Conservation (phyloP, 805 yeast species). For the Ogataea salicorniae region DNA sequence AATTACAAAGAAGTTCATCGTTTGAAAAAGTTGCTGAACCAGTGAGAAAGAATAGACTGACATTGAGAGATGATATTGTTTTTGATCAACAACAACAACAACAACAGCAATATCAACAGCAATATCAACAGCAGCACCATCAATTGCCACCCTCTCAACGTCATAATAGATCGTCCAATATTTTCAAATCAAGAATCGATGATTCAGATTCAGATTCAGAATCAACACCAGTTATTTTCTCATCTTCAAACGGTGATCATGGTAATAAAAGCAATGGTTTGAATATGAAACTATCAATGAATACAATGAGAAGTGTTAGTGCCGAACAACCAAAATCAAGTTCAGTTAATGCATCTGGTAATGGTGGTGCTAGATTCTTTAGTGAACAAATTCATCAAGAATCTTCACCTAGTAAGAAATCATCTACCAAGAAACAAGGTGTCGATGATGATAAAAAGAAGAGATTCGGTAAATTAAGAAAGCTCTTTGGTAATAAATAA, state of each 20-base stretch:
- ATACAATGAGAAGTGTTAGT: constrained; percentile 26
- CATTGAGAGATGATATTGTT: constrained; percentile 20
- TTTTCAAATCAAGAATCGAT: constrained; percentile 49
- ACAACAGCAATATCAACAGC: constrained; percentile 1
- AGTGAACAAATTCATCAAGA: constrained; percentile 20
- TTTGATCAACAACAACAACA: constrained; percentile 4
- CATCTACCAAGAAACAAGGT: not conserved
- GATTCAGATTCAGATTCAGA: constrained; percentile 63
- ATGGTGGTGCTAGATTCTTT: constrained; percentile 19
- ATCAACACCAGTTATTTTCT: not conserved
- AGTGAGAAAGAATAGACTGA: constrained; percentile 28
- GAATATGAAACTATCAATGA: constrained; percentile 14
- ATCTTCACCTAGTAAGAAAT: not conserved
- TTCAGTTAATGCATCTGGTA: not conserved
- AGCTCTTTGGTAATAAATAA: constrained; percentile 27
- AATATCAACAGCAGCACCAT: constrained; percentile 2
- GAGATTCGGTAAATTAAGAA: constrained; percentile 31
- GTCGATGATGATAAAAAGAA: constrained; percentile 25
- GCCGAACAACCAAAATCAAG: constrained; percentile 9
- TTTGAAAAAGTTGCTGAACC: constrained; percentile 41
- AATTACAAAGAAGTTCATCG: constrained; percentile 42
- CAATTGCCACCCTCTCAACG: not conserved
- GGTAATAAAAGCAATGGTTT: constrained; percentile 1
- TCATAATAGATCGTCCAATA: constrained; percentile 8
- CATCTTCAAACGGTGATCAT: not conserved